phyloP scores from a whole-genome alignment of 345 rosid species.

The Gossypium ekmanianum region DNA sequence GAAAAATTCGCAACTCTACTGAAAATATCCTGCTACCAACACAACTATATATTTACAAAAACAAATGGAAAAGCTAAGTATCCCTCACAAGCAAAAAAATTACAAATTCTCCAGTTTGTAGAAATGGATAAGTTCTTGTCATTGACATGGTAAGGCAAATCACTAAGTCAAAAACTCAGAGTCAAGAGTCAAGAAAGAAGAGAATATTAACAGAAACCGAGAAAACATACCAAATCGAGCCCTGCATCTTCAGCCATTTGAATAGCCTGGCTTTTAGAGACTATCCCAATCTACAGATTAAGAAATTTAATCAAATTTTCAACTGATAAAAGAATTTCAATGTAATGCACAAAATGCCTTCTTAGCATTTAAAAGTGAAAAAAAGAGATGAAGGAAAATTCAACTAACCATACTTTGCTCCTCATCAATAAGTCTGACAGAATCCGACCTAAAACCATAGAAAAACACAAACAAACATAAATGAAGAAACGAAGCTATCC shows the following conservation, averaged over 20 bases:
- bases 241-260: slow-evolving; percentile 81
- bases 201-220: not conserved
- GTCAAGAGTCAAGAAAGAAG: not conserved
- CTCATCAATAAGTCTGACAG: slow-evolving; percentile 74
- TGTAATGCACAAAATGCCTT: slow-evolving; percentile 9
- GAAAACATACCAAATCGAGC: slow-evolving; percentile 72
- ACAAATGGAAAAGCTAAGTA: not conserved
- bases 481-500: not conserved
- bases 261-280: slow-evolving; percentile 67
- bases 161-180: not conserved
- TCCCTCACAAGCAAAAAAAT: not conserved
- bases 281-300: slow-evolving; percentile 67
- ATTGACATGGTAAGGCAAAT: not conserved
- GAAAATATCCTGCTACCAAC: not conserved
- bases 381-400: not conserved
- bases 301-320: not conserved
- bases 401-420: slow-evolving; percentile 80
- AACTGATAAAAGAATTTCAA: not conserved
- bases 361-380: not conserved
- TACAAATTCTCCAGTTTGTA: not conserved
- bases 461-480: not conserved
- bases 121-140: not conserved
- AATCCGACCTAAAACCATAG: slow-evolving; percentile 48
- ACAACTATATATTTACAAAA: not conserved
- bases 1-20: not conserved